These are phyloP conservation scores for Omphalea diandra DNA, from an alignment of 441 rosid species.

Conservation along the genomic window DNA sequence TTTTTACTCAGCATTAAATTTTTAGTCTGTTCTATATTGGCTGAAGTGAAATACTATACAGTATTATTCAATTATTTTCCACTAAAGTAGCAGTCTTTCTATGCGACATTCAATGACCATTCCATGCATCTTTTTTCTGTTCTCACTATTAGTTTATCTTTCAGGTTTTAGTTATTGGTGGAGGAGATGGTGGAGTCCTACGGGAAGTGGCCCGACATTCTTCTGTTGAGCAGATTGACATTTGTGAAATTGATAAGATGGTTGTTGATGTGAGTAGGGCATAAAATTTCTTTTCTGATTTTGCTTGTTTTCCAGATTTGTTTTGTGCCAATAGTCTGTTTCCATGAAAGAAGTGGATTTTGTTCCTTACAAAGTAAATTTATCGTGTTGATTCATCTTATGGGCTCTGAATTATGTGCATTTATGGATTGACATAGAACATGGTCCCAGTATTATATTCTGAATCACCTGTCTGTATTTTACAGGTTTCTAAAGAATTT, in stretches of 20 bases:
- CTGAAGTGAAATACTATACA: background rate
- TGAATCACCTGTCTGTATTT: background rate
- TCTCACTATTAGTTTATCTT: constrained; percentile 6
- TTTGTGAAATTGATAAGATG: constrained; percentile 94
- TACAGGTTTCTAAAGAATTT: constrained; percentile 76
- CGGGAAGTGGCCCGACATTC: constrained; percentile 86
- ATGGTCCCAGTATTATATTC: background rate
- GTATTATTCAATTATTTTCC: background rate
- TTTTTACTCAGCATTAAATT: background rate
- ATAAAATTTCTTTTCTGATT: constrained; percentile 8
- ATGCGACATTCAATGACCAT: too few species aligned
- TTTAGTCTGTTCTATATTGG: background rate
- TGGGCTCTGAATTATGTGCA: background rate
- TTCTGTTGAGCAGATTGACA: constrained; percentile 79
- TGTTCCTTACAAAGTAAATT: background rate
- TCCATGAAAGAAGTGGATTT: background rate
- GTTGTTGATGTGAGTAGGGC: constrained; percentile 81
- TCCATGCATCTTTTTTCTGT: background rate
- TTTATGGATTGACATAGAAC: background rate
- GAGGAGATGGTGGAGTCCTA: constrained; percentile 94
- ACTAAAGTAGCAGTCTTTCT: background rate
- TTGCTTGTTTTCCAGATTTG: constrained; percentile 1
- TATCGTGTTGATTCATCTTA: background rate
- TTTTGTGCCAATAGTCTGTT: background rate
- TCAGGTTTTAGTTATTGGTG: constrained; percentile 95